phyloP scores from a whole-genome alignment of 2,329 filamentous ascomycete species.

The Plectosphaerella sp. region DNA sequence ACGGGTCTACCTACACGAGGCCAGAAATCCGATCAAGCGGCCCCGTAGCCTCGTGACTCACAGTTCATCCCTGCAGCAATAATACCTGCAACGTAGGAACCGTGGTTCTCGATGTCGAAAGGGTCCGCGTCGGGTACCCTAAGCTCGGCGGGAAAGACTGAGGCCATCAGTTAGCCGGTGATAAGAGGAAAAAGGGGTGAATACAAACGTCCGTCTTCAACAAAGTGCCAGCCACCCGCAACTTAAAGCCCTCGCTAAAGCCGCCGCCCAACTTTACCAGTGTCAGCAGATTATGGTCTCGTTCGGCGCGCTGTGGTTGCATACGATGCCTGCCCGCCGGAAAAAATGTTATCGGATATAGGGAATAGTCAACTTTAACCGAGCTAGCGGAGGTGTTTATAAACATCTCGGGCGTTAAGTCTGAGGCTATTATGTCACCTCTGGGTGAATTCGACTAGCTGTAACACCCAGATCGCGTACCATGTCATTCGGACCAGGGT shows the following conservation, averaged over 20 bases:
- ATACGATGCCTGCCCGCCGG: conserved; percentile 10
- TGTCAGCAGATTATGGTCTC: no score
- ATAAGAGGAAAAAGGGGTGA: no score
- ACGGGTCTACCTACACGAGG: conserved; percentile 11
- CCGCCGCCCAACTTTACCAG: conserved; percentile 32
- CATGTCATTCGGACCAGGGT: not conserved
- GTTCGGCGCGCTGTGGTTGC: conserved; percentile 12
- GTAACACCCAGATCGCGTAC: not conserved
- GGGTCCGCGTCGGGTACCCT: conserved; percentile 26
- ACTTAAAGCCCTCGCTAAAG: conserved; percentile 42
- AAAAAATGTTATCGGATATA: no score
- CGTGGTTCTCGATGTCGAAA: conserved; percentile 18
- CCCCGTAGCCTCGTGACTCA: not conserved
- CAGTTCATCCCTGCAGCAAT: conserved; percentile 17
- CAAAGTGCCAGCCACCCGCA: conserved; percentile 35
- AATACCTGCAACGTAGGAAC: conserved; percentile 25
- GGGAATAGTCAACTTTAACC: no score
- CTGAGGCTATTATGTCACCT: no score
- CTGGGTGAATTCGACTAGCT: no score
- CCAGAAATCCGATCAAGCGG: not conserved
- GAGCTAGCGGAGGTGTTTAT: no score
- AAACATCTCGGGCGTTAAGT: no score
- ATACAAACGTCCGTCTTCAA: conserved; percentile 24
- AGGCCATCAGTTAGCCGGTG: no score
- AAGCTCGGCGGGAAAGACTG: no score